Base-by-base conservation (phyloP, 179 eudicot species). In the Dionaea muscipula region DNA sequence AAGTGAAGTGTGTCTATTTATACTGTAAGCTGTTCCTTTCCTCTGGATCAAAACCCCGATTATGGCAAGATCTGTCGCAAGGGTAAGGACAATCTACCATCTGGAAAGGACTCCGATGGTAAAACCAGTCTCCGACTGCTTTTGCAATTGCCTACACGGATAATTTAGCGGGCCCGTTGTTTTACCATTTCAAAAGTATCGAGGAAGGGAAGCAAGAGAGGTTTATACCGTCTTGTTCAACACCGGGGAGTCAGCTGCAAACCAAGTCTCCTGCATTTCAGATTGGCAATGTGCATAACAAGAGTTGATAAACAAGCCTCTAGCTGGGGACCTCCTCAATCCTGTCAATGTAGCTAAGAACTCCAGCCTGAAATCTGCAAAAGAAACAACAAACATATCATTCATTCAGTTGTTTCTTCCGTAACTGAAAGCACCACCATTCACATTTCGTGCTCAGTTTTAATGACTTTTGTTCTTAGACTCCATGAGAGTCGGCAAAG, bases 91-190 rank as follows among this genome's bases (percentile, higher is more conserved):
- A 78, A 58, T 86, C 97, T 25, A 83, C 78, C 70, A 61, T 60
- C 55, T 83, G 77, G 62, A 86, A 73, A 0, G 75, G 68, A 24
- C 65, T 74, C 20, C 78, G 69, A 60, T 79, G 79, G 26, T 66
- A 72, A 49, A 74, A 89, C 95, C 97, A 89, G 35, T 83, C 94
- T 56, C 83, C 94, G 19, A 86, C 83, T 41, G 97, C 89, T 54
- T 74, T 60, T 33, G 86, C 88, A 59, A 86, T 86, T 47, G 75
- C 67, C 94, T 89, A 83, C 71, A 24, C 22, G 24, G 13, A 49
- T 4, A 20, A 14, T 24, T 49, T 4, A 26, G 10, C 18, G 10
- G 22, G 19, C 19, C 19, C 12, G 2, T n/a, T 0, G 8, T 7
- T 44, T 44, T 44, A n/a, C 19, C 1, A n/a, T 15, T 44, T 15